A percentile compares a stretch with the other conserved stretches of the same genome.
phyloP scores from a whole-genome alignment of 257 asterid genomes.

The Solanum medicagineum region DNA sequence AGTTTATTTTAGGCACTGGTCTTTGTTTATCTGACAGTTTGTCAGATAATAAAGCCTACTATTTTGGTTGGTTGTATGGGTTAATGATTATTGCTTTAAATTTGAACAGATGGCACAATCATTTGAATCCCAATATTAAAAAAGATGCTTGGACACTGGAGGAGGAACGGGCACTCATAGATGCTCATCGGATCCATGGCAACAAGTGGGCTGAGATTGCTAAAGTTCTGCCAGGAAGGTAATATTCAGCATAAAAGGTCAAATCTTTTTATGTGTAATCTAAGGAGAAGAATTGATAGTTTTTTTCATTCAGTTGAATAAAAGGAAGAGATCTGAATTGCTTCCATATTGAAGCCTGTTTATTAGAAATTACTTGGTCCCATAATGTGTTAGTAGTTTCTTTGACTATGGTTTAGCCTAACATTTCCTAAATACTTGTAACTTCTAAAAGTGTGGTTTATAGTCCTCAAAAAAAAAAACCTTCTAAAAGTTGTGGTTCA shows the following conservation, averaged over 20 bases:
- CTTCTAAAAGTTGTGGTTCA: not conserved
- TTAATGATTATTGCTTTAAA: not conserved
- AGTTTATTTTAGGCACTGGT: not conserved
- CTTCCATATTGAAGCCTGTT: not conserved
- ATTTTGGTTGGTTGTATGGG: not conserved
- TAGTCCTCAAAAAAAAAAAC: not conserved
- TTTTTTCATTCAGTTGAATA: not conserved
- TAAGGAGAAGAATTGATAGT: not conserved
- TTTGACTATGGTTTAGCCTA: not conserved
- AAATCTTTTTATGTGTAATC: not conserved
- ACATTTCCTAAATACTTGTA: not conserved
- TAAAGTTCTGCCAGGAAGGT: conserved; percentile 96
- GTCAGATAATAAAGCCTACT: not conserved
- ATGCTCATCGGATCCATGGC: conserved; percentile 79
- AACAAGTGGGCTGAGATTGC: conserved; percentile 99
- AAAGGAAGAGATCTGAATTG: not conserved
- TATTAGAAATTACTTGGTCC: not conserved
- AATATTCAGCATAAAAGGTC: conserved; percentile 1
- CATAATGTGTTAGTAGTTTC: not conserved
- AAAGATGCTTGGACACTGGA: conserved; percentile 96
- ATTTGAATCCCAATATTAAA: conserved; percentile 88
- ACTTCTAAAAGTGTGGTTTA: not conserved
- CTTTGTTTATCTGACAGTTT: not conserved
- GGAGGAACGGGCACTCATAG: conserved; percentile 78
- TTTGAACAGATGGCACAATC: conserved; percentile 94